These are phyloP conservation scores for Rhynchosporium graminicola DNA, from an alignment of 2,329 filamentous ascomycete species.

Conservation along the genomic window DNA sequence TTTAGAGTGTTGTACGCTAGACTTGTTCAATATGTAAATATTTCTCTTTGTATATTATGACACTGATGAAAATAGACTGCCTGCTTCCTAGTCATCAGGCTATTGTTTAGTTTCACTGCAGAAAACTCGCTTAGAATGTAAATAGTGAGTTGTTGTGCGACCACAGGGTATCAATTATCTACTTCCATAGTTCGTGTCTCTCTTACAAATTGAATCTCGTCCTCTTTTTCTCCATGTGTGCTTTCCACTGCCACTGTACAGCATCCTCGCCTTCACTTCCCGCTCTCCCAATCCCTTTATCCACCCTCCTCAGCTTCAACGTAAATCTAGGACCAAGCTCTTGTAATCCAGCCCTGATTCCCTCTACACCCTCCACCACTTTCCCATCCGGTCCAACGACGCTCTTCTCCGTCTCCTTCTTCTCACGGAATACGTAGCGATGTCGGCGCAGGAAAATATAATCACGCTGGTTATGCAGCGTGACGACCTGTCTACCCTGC, in stretches of 20 bases:
- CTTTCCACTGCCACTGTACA: slow-evolving; percentile 89
- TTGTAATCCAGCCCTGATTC: slow-evolving; percentile 82
- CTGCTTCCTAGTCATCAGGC: too few species aligned
- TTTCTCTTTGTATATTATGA: not conserved
- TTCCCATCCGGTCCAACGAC: slow-evolving; percentile 81
- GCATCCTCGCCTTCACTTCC: slow-evolving; percentile 55
- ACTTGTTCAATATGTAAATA: not conserved
- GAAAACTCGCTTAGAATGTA: not conserved
- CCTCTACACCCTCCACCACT: slow-evolving; percentile 80
- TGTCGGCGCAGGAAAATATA: slow-evolving; percentile 93
- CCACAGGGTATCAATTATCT: slow-evolving; percentile 1
- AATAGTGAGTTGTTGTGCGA: not conserved
- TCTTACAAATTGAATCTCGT: slow-evolving; percentile 95
- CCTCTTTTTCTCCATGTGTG: slow-evolving; percentile 88
- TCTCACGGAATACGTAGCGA: slow-evolving; percentile 90
- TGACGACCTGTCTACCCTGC: slow-evolving; percentile 84
- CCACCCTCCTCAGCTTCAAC: slow-evolving; percentile 84
- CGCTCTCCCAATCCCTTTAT: slow-evolving; percentile 77
- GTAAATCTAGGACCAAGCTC: slow-evolving; percentile 85
- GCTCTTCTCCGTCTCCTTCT: slow-evolving; percentile 81
- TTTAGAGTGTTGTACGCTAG: not conserved
- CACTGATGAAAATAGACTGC: not conserved
- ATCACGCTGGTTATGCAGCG: slow-evolving; percentile 91
- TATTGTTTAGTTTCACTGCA: not conserved
- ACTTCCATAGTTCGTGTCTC: not conserved